These are phyloP conservation scores for Haberlea rhodopensis DNA, from an alignment of 257 asterid species.

Conservation along the genomic window DNA sequence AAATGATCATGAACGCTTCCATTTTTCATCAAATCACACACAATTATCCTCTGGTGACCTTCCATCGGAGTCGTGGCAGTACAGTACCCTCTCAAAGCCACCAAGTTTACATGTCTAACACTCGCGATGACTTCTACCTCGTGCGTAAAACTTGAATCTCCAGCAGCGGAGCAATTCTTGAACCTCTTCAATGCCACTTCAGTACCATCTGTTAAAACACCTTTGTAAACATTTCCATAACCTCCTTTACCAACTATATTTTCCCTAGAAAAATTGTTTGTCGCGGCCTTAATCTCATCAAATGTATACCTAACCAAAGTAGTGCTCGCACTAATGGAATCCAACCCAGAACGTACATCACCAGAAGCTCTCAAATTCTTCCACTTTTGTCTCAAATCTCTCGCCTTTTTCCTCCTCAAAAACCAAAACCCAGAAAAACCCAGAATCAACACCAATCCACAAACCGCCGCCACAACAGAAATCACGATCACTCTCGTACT, in stretches of 20 bases:
- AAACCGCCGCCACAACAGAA: conserved; percentile 31
- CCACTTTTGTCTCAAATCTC: conserved; percentile 22
- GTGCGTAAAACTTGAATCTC: conserved; percentile 61
- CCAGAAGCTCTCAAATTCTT: conserved; percentile 14
- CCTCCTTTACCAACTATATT: conserved; percentile 81
- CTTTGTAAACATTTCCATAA: conserved; percentile 85
- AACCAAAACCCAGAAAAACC: conserved; percentile 37
- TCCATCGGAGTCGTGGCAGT: conserved; percentile 67
- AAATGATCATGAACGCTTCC: conserved; percentile 88
- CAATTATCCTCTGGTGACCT: conserved; percentile 87
- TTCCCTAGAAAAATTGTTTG: conserved; percentile 53
- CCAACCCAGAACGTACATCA: conserved; percentile 43
- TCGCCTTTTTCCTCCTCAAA: conserved; percentile 33
- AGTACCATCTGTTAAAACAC: conserved; percentile 61
- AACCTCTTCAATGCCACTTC: conserved; percentile 85
- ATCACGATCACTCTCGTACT: conserved; percentile 36
- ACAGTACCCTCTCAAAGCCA: conserved; percentile 80
- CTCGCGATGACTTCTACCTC: conserved; percentile 92
- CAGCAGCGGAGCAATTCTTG: conserved; percentile 80
- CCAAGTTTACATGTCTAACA: conserved; percentile 73
- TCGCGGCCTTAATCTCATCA: conserved; percentile 63
- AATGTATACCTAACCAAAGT: conserved; percentile 50
- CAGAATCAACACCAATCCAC: conserved; percentile 26
- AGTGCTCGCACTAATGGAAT: conserved; percentile 66
- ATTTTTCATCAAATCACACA: conserved; percentile 76